Percentiles rank a stretch among this genome's conserved stretches.
Conservation (phyloP, 2,329 filamentous ascomycete species). For the Periglandula ipomoeae region DNA sequence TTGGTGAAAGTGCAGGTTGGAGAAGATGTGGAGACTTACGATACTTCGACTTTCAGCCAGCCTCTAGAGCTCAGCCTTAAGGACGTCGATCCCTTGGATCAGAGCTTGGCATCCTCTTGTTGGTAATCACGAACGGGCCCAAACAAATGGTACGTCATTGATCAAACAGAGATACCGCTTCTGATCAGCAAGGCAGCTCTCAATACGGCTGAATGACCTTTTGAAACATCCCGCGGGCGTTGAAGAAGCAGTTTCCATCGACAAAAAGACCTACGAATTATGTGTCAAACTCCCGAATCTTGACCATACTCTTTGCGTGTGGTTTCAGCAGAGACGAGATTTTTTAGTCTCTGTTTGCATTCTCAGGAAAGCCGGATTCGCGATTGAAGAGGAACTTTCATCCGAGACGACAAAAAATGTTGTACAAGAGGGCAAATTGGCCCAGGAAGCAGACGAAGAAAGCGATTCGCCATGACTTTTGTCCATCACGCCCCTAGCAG, state of each 20-base stretch:
- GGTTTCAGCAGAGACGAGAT: slow-evolving; percentile 23
- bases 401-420: background rate
- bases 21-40: slow-evolving; percentile 2
- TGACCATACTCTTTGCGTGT: slow-evolving; percentile 16
- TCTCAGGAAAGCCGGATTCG: slow-evolving; percentile 22
- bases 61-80: slow-evolving; percentile 7
- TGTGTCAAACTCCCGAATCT: slow-evolving; percentile 17
- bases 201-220: slow-evolving; percentile 7
- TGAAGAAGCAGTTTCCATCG: slow-evolving; percentile 11
- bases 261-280: slow-evolving; percentile 14
- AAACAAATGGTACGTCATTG: slow-evolving; percentile 7
- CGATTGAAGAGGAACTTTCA: slow-evolving; percentile 13
- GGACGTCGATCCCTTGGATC: slow-evolving; percentile 4
- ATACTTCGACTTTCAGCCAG: slow-evolving; percentile 1
- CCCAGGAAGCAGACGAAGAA: background rate
- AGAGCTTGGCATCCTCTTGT: slow-evolving; percentile 3
- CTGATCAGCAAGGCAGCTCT: slow-evolving; percentile 6
- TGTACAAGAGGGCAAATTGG: background rate
- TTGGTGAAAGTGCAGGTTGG: slow-evolving; percentile 6
- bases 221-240: slow-evolving; percentile 3
- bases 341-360: slow-evolving; percentile 23
- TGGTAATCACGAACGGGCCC: slow-evolving; percentile 2
- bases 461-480: slow-evolving; percentile 14
- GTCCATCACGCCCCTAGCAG: slow-evolving; percentile 15
- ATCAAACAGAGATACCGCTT: background rate